Evolutionary conservation across 2,329 filamentous ascomycete genomes (phyloP), one percentile per base, ranked within the genome.

Genomic region (Metarhizium sp.): DNA sequence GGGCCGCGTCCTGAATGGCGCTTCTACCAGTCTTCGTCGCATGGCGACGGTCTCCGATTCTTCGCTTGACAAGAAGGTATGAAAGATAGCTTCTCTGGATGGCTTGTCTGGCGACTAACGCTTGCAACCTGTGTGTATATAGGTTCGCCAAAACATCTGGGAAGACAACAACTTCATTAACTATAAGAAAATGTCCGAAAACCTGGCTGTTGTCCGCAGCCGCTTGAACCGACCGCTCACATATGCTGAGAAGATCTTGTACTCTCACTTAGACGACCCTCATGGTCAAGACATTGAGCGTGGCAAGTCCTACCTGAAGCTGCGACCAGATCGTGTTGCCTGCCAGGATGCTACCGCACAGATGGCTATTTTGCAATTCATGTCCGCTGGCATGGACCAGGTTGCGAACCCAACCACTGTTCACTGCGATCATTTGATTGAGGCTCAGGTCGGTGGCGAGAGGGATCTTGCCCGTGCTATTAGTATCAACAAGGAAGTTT

Each of bases 351-450:
- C 94, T 71, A 97, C 94, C 58, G 94, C 94, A 61, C 94, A 99
- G 82, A 99, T 99, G 94, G 94, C 94, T 62, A 96, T 99, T 64
- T 82, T 99, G 58, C 94, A 99, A 80, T 99, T 99, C 84, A 99
- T 99, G 92, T 96, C 90, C 55, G 92, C 94, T 59, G 92, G 92
- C 73, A 92, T 99, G 90, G 89, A 90, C 63, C 86, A 87, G 29
- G 94, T 97, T 59, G 92, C 92, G 60, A 97, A 95, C 67, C 94
- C 94, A 52, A 85, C 87, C 66, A 97, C 92, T 51, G 92, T 99
- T 61, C 94, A 99, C 84, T 97, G 94, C 72, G 94, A 99, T 75
- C 94, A 99, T 78, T 85, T 99, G 81, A 99, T 99, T 74, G 92
- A 97, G 81, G 94, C 92, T 59, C 92, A 97, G 77, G 72, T 92